Base-by-base conservation (phyloP, 805 yeast genomes). In the Blastobotrys robertii region DNA sequence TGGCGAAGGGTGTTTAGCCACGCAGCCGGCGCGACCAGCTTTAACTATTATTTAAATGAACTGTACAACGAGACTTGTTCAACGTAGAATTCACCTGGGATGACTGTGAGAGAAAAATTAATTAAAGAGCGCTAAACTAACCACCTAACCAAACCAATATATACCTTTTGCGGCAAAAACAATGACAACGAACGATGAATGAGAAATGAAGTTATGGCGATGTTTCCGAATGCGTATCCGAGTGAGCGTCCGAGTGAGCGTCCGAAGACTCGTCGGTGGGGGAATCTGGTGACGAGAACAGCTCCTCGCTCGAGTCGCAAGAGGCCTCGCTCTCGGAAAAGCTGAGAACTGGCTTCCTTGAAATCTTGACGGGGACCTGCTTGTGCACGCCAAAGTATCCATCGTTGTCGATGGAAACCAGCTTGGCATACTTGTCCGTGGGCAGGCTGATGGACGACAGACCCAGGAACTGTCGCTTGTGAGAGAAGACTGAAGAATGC, bases 331-430 rank as follows among this genome's bases (percentile, higher is more conserved):
- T 19, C 25, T 19, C 25, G 25, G 25, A 19, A 6, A 19, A 19
- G 25, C 25, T 19, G 25, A 19, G 25, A 19, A 19, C 25, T 4
- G 25, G 25, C 6, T 19, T 19, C 25, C 25, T 19, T 19, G 4
- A 6, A 19, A 19, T 19, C 25, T 19, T 19, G 25, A 19, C 11
- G 6, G 33, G 33, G 14, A 11, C 22, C 32, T 29, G 16, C 12
- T 37, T 50, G 50, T 60, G 65, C 28, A 52, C 42, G n/a, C 65
- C 65, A 37, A 61, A 51, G 47, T 47, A 59, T 2, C 63, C 60
- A 11, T 49, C 55, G 34, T 44, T 48, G 40, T 61, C 65, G 16
- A 61, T 52, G 4, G 65, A 56, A 10, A 57, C 41, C 11, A 51
- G 19, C 16, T 30, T 22, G 34, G 19, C 12, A 3, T 11, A 30